Base-by-base conservation (phyloP, 140 eudicot species). In the Flaveria floridana region DNA sequence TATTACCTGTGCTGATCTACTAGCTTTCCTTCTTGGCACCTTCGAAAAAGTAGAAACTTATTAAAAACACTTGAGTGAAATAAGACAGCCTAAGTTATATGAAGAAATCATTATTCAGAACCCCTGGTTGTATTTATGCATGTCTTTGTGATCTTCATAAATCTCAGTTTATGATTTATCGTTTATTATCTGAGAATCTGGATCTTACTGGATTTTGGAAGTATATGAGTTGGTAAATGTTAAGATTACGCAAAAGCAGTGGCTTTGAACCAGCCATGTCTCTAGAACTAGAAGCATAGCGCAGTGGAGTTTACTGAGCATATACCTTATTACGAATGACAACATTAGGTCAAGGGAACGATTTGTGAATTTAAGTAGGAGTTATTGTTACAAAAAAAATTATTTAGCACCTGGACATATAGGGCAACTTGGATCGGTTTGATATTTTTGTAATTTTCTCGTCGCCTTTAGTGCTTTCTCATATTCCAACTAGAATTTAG, bases 181-280 rank as follows among this genome's bases (percentile, higher is more conserved):
- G 6, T 56, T 72, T 72, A 23, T 72, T 53, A 16, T 34, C 15
- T 53, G 34, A 71, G 39, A 71, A 7, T 39, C 67, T 39, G 44
- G 9, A 72, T 72, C 23, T 56, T 73, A 59, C 30, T 58, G 57
- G 53, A 59, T 73, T 73, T 7, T 20, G 59, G 41, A 52, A 59
- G 59, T 59, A 57, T 57, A 9, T 57, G 28, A 57, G 65, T 57
- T 57, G 30, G 34, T 20, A 57, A 20, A 57, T 9, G 65, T n/a
- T 57, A 20, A 57, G 65, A 20, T 57, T 21, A 57, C n/a, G 37
- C 30, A 8, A 2, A 21, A 57, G 15, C 30, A 20, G 13, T 57
- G 15, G 34, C 34, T 20, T 57, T 20, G 34, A 57, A 57, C 34
- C 62, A 2, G 55, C 6, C 5, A 13, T 48, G 55, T 12, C 55